A percentile compares a stretch with the other conserved stretches of the same genome.
phyloP scores from a whole-genome alignment of 441 rosid genomes.

The Biscutella laevigata region DNA sequence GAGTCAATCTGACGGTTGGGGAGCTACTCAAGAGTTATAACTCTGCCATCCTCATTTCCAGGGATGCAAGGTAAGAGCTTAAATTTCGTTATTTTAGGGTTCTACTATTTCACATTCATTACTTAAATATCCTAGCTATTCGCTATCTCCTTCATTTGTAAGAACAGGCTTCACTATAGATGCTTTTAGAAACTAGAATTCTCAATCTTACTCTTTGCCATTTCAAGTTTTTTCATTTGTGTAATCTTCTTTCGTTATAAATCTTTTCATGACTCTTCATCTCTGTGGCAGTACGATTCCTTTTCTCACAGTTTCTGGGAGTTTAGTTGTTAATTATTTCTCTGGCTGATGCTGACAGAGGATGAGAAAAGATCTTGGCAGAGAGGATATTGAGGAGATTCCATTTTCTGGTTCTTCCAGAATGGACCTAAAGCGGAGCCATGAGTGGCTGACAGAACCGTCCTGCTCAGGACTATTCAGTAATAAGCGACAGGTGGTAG shows the following conservation, averaged over 20 bases:
- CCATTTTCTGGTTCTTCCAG: slow-evolving; percentile 30
- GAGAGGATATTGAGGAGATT: slow-evolving; percentile 33
- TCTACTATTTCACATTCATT: neutral
- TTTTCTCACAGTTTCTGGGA: neutral
- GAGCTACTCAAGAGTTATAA: neutral
- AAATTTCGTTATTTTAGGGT: slow-evolving; percentile 5
- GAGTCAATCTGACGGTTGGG: neutral
- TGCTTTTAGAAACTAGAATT: neutral
- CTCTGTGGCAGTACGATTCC: neutral
- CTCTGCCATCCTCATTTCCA: neutral
- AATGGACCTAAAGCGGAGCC: slow-evolving; percentile 34
- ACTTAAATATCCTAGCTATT: neutral
- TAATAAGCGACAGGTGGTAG: slow-evolving; percentile 44
- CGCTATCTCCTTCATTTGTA: neutral
- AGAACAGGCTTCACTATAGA: neutral
- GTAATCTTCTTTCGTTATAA: too few species aligned
- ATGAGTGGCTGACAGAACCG: slow-evolving; percentile 43
- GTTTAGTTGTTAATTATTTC: neutral
- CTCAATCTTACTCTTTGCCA: neutral
- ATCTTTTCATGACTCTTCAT: neutral
- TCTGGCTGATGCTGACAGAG: slow-evolving; percentile 24
- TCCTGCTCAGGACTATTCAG: slow-evolving; percentile 30
- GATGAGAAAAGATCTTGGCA: slow-evolving; percentile 37
- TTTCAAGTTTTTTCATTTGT: neutral
- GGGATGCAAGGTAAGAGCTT: slow-evolving; percentile 5